Percentiles rank a stretch among this genome's conserved stretches.
Conservation (phyloP, 192 early-diverging fungal species). For the Thoreauomyces humboldtii region DNA sequence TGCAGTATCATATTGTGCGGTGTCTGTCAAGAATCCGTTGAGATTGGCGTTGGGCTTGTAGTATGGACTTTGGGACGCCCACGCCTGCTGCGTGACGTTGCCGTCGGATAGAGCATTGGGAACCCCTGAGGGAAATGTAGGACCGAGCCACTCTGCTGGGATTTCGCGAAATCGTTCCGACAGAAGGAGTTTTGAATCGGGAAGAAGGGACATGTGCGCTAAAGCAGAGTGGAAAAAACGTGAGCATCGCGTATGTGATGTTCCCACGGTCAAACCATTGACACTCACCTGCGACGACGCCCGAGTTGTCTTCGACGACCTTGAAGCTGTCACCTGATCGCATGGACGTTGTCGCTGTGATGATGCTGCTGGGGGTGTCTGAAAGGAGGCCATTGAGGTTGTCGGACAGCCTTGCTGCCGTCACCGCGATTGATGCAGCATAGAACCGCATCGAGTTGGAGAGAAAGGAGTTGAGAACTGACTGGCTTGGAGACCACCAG, state of each 20-base stretch:
- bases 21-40: constrained; percentile 19
- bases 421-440: no score
- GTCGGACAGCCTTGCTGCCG: no score
- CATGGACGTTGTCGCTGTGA: no score
- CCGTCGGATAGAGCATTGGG: constrained; percentile 10
- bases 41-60: constrained; percentile 30
- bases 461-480: no score
- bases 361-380: constrained; percentile 1
- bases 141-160: constrained; percentile 14
- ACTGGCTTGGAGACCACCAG: no score
- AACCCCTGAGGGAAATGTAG: neutral
- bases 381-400: neutral
- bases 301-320: constrained; percentile 20
- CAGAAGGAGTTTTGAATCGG: constrained; percentile 13
- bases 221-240: neutral
- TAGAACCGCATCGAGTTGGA: no score
- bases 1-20: constrained; percentile 18
- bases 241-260: neutral
- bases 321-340: no score
- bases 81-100: neutral
- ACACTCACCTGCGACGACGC: constrained; percentile 20
- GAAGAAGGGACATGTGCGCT: constrained; percentile 29
- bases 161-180: constrained; percentile 28
- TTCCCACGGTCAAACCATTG: neutral
- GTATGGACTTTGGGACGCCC: neutral